A percentile compares a stretch with the other conserved stretches of the same genome.
Conservation (phyloP, 192 early-diverging fungal genomes). For the Polychytrium aggregatum region DNA sequence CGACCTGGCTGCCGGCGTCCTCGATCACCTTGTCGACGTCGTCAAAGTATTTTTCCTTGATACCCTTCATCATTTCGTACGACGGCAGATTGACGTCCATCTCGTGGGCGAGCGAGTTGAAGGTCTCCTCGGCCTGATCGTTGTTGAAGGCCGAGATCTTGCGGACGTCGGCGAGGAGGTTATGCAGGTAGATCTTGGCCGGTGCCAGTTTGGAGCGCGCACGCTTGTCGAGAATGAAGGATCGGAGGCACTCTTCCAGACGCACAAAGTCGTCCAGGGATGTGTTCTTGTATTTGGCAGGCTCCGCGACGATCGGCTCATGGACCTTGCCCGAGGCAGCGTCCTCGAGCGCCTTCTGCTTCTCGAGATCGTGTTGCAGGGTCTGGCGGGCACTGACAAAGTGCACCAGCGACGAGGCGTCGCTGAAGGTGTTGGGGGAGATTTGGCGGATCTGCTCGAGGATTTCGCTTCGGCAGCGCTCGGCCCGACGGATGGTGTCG, state of each 20-base stretch:
- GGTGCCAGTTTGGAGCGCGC: conserved; percentile 88
- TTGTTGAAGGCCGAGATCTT: conserved; percentile 63
- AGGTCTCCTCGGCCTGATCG: conserved; percentile 41
- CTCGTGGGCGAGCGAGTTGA: conserved; percentile 43
- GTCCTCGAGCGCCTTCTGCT: neutral
- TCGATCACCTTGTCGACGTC: conserved; percentile 35
- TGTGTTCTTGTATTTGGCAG: too few relatives aligned
- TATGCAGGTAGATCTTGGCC: conserved; percentile 79
- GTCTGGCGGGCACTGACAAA: conserved; percentile 72
- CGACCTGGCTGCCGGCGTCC: conserved; percentile 16
- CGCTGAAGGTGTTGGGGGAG: conserved; percentile 83
- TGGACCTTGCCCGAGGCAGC: conserved; percentile 1
- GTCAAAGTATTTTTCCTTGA: conserved; percentile 59
- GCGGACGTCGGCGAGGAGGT: conserved; percentile 72
- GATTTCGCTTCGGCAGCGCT: conserved; percentile 86
- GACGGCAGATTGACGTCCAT: conserved; percentile 37
- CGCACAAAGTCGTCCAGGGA: conserved; percentile 71
- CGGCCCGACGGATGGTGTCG: conserved; percentile 87
- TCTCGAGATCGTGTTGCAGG: conserved; percentile 15
- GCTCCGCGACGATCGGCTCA: too few relatives aligned
- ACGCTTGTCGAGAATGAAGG: conserved; percentile 92
- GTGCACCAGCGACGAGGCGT: conserved; percentile 87
- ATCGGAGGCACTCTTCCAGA: conserved; percentile 77
- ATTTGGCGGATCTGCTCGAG: conserved; percentile 94
- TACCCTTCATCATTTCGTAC: conserved; percentile 62